Evolutionary conservation across 2,329 filamentous ascomycete genomes (phyloP).

Genomic region (Celoporthe dispersa): DNA sequence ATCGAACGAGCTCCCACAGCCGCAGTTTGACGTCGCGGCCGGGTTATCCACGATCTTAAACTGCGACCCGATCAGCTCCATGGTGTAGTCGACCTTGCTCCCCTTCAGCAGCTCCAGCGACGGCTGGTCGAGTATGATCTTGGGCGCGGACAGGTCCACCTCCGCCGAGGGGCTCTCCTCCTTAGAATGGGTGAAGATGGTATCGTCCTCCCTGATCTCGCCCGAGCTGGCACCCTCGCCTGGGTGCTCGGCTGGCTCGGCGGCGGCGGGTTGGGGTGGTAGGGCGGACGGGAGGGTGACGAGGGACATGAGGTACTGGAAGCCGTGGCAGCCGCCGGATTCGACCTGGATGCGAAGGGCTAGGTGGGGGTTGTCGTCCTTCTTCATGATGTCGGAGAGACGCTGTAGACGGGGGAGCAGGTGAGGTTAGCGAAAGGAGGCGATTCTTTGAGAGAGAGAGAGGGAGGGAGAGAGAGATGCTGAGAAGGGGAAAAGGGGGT

Average conservation of each 20-base stretch:
- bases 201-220: constrained; percentile 74
- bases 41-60: constrained; percentile 98
- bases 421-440: background rate
- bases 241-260: constrained; percentile 25
- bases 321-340: constrained; percentile 94
- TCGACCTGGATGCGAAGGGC: constrained; percentile 92
- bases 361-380: constrained; percentile 75
- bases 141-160: constrained; percentile 54
- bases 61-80: constrained; percentile 85
- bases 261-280: constrained; percentile 29
- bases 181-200: constrained; percentile 74
- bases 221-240: constrained; percentile 40
- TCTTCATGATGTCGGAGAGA: constrained; percentile 75
- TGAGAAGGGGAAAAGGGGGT: background rate
- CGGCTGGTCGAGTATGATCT: constrained; percentile 85
- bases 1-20: constrained; percentile 97
- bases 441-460: background rate
- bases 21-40: constrained; percentile 88
- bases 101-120: constrained; percentile 89
- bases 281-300: constrained; percentile 59
- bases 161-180: constrained; percentile 45
- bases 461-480: background rate
- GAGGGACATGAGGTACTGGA: constrained; percentile 94
- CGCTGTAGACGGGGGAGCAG: constrained; percentile 52
- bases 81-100: constrained; percentile 95